Evolutionary conservation across 768 basidiomycete species (phyloP).

Genomic region (Pseudohyphozyma bogoriensis): DNA sequence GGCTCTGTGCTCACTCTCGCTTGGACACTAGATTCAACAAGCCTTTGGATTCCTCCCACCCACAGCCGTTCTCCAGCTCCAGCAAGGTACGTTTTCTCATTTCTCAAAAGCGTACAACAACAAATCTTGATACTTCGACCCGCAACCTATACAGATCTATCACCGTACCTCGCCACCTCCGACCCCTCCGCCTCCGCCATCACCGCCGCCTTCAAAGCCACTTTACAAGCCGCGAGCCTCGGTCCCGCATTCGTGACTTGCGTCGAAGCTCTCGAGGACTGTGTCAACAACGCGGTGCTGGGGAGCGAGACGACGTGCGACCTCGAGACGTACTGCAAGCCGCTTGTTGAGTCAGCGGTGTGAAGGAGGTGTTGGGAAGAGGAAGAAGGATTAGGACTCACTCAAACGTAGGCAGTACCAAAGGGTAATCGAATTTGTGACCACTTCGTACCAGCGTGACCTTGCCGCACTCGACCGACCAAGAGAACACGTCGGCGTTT

Average conservation of each 20-base stretch:
- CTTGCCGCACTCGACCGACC: too few relatives aligned
- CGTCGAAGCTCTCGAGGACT: constrained; percentile 15
- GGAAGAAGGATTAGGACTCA: too few relatives aligned
- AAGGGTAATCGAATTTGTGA: too few relatives aligned
- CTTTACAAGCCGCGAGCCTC: constrained; percentile 6
- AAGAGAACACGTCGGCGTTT: too few relatives aligned
- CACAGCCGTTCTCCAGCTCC: constrained; percentile 5
- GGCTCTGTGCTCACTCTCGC: background rate
- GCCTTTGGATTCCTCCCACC: constrained; percentile 19
- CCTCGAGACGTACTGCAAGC: constrained; percentile 4
- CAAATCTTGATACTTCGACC: too few relatives aligned
- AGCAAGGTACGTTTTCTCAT: background rate
- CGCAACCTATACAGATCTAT: too few relatives aligned
- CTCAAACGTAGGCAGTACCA: too few relatives aligned
- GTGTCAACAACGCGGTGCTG: constrained; percentile 11
- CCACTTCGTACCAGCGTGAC: too few relatives aligned
- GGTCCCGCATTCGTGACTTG: constrained; percentile 11
- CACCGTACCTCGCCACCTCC: background rate
- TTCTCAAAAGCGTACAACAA: background rate
- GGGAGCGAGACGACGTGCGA: too few relatives aligned
- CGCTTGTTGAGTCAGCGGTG: too few relatives aligned
- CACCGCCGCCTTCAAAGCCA: background rate
- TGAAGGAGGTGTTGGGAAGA: too few relatives aligned
- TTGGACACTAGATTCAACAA: constrained; percentile 10
- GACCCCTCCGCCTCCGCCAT: background rate